These are phyloP conservation scores for Macrolepiota albuminosa DNA, from an alignment of 768 basidiomycete genomes.

Conservation along the genomic window DNA sequence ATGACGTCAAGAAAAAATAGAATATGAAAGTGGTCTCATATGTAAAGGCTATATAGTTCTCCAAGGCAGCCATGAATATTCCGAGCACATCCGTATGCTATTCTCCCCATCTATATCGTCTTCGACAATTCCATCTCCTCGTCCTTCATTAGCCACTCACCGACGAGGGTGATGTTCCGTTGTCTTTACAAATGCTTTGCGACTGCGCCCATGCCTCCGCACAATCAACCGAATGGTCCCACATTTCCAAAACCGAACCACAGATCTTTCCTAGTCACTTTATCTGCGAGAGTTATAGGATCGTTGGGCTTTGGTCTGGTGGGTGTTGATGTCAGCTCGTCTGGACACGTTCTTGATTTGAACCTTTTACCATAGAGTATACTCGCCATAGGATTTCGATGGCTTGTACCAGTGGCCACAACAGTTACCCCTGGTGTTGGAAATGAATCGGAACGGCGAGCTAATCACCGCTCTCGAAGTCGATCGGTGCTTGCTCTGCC, in stretches of 20 bases:
- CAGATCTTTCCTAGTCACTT: slow-evolving; percentile 14
- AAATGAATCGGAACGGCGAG: not conserved
- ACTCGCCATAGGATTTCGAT: slow-evolving; percentile 37
- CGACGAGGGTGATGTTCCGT: slow-evolving; percentile 7
- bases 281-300: slow-evolving; percentile 21
- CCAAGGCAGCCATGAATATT: not conserved
- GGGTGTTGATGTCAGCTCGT: slow-evolving; percentile 11
- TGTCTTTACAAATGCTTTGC: slow-evolving; percentile 4
- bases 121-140: not conserved
- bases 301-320: slow-evolving; percentile 35
- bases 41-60: slow-evolving; percentile 11
- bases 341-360: not conserved
- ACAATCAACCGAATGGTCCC: slow-evolving; percentile 1
- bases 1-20: slow-evolving; percentile 20
- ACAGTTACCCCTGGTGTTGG: not conserved
- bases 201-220: slow-evolving; percentile 4
- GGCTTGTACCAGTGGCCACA: slow-evolving; percentile 27
- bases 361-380: slow-evolving; percentile 30
- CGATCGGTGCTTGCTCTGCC: slow-evolving; percentile 7
- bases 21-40: slow-evolving; percentile 34
- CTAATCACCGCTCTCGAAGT: slow-evolving; percentile 8
- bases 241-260: slow-evolving; percentile 5
- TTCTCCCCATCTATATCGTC: not conserved
- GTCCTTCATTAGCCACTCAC: not conserved
- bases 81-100: slow-evolving; percentile 6